phyloP scores from a whole-genome alignment of 768 basidiomycete genomes.

The Leccinum longicurvipes region DNA sequence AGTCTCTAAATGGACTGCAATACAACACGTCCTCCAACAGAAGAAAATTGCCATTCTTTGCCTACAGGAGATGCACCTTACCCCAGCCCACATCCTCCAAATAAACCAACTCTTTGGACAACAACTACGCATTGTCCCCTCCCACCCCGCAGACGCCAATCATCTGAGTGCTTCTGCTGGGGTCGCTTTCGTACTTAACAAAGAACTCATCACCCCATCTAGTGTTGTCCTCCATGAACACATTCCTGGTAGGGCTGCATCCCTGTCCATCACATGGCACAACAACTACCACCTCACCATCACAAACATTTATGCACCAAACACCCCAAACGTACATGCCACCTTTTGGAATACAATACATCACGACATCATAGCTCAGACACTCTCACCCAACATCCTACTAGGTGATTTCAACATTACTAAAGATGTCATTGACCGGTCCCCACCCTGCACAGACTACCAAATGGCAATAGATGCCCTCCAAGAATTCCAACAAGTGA shows the following conservation, averaged over 20 bases:
- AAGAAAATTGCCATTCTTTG: neutral
- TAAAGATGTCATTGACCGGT: conserved; percentile 35
- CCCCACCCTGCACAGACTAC: conserved; percentile 27
- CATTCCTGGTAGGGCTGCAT: neutral
- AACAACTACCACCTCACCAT: conserved; percentile 13
- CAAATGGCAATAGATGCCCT: conserved; percentile 5
- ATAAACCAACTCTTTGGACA: neutral
- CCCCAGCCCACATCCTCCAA: neutral
- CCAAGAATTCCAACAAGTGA: neutral
- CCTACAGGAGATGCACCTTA: neutral
- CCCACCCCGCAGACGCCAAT: neutral
- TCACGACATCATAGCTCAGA: neutral
- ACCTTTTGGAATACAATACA: conserved; percentile 25
- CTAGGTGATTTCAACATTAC: conserved; percentile 43
- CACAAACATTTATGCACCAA: conserved; percentile 38
- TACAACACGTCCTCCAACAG: neutral
- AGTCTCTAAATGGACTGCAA: neutral
- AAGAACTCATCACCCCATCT: neutral
- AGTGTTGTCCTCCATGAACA: too few species aligned
- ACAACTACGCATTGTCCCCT: neutral
- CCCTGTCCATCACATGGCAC: neutral
- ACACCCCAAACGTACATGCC: conserved; percentile 22
- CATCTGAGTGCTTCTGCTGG: neutral
- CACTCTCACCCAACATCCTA: conserved; percentile 27
- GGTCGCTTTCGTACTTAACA: neutral